Conservation (phyloP, 345 rosid species). For the Reutealis trisperma region DNA sequence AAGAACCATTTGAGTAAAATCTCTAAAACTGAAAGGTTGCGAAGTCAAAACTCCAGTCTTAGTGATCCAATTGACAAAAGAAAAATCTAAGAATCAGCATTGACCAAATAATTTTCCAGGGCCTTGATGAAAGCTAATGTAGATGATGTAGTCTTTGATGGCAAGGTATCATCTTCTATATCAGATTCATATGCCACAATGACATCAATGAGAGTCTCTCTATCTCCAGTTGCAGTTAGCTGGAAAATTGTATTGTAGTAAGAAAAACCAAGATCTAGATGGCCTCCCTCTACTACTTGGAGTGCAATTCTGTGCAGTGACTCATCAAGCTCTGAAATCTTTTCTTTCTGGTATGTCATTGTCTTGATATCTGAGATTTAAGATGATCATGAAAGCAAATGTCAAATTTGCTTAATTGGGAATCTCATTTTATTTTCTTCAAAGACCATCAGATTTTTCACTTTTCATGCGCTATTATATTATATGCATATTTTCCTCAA, state of each 20-base stretch:
- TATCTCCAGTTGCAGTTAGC: constrained; percentile 26
- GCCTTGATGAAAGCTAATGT: background rate
- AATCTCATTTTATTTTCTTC: too few species aligned
- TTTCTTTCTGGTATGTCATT: constrained; percentile 44
- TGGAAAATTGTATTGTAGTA: constrained; percentile 33
- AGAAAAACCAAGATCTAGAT: constrained; percentile 38
- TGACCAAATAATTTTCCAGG: background rate
- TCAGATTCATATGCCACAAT: constrained; percentile 29
- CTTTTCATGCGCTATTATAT: too few species aligned
- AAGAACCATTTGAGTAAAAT: too few species aligned
- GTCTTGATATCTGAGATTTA: constrained; percentile 20
- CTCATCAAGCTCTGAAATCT: constrained; percentile 36
- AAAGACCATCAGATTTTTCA: too few species aligned
- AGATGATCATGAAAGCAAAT: background rate
- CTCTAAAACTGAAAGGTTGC: too few species aligned
- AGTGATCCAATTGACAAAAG: too few species aligned
- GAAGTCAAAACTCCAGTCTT: too few species aligned
- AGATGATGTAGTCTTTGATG: constrained; percentile 22
- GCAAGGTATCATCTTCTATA: constrained; percentile 18
- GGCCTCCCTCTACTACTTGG: constrained; percentile 44
- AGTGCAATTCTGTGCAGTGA: constrained; percentile 21
- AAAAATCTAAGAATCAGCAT: background rate
- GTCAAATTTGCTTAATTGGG: too few species aligned
- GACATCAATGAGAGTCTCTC: constrained; percentile 28
- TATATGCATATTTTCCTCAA: too few species aligned